These are phyloP conservation scores for Daucus carota DNA, from an alignment of 129 eudicot species.

Conservation along the genomic window DH1_v3.0 NC_030382.2:48040501-48041000, in stretches of 20 bases:
- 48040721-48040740: slow-evolving; percentile 37
- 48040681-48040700: not conserved
- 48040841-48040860: not conserved
- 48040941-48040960: no score
- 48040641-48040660: slow-evolving; percentile 18
- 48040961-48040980: no score
- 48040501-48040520: no score
- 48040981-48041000: no score
- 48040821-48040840: slow-evolving; percentile 11
- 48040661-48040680: slow-evolving; percentile 23
- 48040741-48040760: slow-evolving; percentile 19
- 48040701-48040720: slow-evolving; percentile 9
- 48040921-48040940: not conserved
- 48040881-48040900: not conserved
- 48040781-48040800: slow-evolving; percentile 22
- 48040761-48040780: slow-evolving; percentile 5
- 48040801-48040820: slow-evolving; percentile 25
- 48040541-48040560: not conserved
- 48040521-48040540: not conserved
- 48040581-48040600: not conserved
- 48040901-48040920: not conserved
- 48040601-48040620: slow-evolving; percentile 16
- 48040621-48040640: slow-evolving; percentile 24
- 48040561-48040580: no score
- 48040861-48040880: not conserved